These are phyloP conservation scores for Vaccinium corymbosum DNA, from an alignment of 148 eudicot genomes.

Conservation along the genomic window DNA sequence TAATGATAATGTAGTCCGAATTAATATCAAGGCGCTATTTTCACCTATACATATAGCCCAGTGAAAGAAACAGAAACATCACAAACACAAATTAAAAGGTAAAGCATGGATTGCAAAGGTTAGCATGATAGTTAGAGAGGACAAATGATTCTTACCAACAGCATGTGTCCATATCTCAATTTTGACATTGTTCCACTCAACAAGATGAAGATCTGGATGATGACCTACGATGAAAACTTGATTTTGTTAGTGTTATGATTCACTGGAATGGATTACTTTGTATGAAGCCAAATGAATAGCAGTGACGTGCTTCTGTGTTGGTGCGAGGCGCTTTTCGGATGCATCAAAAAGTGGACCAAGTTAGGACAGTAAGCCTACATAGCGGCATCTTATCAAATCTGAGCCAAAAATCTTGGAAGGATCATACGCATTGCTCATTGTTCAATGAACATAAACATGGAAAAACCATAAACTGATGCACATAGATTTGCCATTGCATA, in stretches of 20 bases:
- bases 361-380: not conserved
- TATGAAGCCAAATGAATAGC: not conserved
- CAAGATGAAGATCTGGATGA: conserved; percentile 97
- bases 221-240: conserved; percentile 51
- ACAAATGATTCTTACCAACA: conserved; percentile 51
- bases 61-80: not conserved
- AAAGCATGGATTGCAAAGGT: not conserved
- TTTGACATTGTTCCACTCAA: conserved; percentile 82
- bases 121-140: not conserved
- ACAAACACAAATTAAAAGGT: not conserved
- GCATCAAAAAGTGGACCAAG: not conserved
- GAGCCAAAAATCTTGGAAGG: not conserved
- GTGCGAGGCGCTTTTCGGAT: too few relatives aligned
- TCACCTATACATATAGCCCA: not conserved
- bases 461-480: not conserved
- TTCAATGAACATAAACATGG: not conserved
- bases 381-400: not conserved
- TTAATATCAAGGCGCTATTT: not conserved
- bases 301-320: too few relatives aligned
- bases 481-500: not conserved
- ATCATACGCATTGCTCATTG: not conserved
- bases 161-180: conserved; percentile 93
- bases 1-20: too few relatives aligned
- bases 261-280: not conserved
- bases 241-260: not conserved